Evolutionary conservation across 768 basidiomycete species (phyloP).

Genomic region (Pisolithus sp.): DNA sequence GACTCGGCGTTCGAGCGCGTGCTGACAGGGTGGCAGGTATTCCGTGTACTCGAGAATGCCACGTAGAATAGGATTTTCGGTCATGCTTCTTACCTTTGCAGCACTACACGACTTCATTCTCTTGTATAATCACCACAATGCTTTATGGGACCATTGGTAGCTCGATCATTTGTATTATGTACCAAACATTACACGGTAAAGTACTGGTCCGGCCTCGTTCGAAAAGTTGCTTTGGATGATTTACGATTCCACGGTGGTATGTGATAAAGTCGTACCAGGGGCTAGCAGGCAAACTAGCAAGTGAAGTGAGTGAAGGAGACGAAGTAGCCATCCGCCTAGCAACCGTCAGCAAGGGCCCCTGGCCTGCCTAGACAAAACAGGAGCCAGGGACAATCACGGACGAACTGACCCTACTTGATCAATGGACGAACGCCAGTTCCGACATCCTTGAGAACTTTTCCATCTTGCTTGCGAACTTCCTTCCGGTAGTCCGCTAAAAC

Average conservation of each 20-base stretch:
- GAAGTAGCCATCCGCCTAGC: no score
- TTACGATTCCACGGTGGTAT: constrained; percentile 9
- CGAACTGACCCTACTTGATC: constrained; percentile 30
- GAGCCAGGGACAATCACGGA: constrained; percentile 11
- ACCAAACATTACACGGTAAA: not conserved
- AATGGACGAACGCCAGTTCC: constrained; percentile 39
- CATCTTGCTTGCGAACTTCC: constrained; percentile 34
- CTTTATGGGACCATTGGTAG: not conserved
- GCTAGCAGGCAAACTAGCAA: no score
- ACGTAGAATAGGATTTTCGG: constrained; percentile 1
- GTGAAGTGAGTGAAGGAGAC: no score
- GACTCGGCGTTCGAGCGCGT: not conserved
- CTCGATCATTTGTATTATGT: not conserved
- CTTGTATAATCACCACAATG: not conserved
- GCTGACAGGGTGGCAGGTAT: constrained; percentile 29
- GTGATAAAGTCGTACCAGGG: constrained; percentile 1
- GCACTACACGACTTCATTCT: not conserved
- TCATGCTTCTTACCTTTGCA: not conserved
- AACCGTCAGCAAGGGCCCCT: constrained; percentile 8
- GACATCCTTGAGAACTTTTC: constrained; percentile 36
- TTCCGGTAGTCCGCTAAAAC: constrained; percentile 34
- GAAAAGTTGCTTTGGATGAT: not conserved
- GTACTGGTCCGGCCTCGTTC: not conserved
- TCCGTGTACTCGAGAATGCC: constrained; percentile 30
- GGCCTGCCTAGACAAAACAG: not conserved